Conservation (phyloP, 768 basidiomycete genomes). For the Porphyrellus cyaneotinctus region DNA sequence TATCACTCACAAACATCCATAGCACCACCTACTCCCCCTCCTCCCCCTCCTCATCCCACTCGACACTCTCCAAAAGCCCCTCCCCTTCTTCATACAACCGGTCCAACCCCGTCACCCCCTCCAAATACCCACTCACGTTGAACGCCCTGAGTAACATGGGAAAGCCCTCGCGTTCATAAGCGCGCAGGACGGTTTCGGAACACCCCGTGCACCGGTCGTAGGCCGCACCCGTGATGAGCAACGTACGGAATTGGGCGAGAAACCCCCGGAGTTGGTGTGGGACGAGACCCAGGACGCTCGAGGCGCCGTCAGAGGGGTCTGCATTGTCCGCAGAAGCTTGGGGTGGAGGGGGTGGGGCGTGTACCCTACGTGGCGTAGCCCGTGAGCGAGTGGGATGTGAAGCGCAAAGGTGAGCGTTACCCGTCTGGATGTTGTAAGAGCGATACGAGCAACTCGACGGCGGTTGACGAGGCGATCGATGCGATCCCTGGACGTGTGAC, state of each 20-base stretch:
- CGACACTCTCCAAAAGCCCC: slow-evolving; percentile 61
- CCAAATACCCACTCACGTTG: slow-evolving; percentile 74
- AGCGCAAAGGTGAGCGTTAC: slow-evolving; percentile 35
- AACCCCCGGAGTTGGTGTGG: slow-evolving; percentile 94
- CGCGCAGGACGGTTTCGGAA: slow-evolving; percentile 72
- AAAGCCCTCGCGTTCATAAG: slow-evolving; percentile 80
- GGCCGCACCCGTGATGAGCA: slow-evolving; percentile 82
- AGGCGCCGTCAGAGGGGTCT: slow-evolving; percentile 24
- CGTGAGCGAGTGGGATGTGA: too few relatives aligned
- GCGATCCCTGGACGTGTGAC: slow-evolving; percentile 95
- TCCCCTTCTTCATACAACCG: slow-evolving; percentile 73
- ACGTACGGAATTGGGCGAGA: slow-evolving; percentile 79
- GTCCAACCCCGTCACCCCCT: slow-evolving; percentile 74
- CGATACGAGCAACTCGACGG: slow-evolving; percentile 88
- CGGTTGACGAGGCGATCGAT: slow-evolving; percentile 85
- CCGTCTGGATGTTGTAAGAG: slow-evolving; percentile 86
- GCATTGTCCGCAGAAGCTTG: slow-evolving; percentile 15
- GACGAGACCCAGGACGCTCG: slow-evolving; percentile 74
- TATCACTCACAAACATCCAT: too few relatives aligned
- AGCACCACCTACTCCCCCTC: too few relatives aligned
- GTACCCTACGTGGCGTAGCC: slow-evolving; percentile 2
- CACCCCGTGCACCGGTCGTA: slow-evolving; percentile 91
- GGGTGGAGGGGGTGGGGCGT: slow-evolving; percentile 70
- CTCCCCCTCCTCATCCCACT: slow-evolving; percentile 68
- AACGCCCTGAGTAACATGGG: slow-evolving; percentile 76